These are phyloP conservation scores for Pezicula rhizophila DNA, from an alignment of 2,329 filamentous ascomycete genomes.

Conservation along the genomic window DNA sequence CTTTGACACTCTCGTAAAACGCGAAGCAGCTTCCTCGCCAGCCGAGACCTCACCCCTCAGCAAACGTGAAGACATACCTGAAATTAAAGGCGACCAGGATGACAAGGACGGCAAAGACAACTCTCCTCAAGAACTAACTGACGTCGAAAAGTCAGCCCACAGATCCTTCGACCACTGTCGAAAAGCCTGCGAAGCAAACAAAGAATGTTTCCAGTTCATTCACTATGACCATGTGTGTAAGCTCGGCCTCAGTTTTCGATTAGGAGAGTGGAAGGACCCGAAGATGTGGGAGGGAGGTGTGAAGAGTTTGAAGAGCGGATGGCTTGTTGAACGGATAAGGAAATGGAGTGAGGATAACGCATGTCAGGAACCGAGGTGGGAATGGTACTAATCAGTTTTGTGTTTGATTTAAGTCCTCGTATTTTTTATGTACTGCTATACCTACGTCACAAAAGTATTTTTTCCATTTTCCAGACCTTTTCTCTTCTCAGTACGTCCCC, in stretches of 20 bases:
- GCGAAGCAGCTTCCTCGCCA: too few species aligned
- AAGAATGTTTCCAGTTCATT: conserved; percentile 31
- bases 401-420: not conserved
- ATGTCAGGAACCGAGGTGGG: conserved; percentile 10
- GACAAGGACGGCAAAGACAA: too few species aligned
- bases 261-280: conserved; percentile 7
- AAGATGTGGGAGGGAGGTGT: not conserved
- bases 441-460: too few species aligned
- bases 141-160: conserved; percentile 39
- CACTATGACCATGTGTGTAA: conserved; percentile 18
- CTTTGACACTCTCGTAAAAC: conserved; percentile 32
- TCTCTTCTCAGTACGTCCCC: too few species aligned
- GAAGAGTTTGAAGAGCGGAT: conserved; percentile 9
- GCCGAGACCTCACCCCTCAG: too few species aligned
- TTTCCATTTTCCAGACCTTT: too few species aligned
- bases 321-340: conserved; percentile 12
- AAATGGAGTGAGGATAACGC: conserved; percentile 9
- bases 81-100: too few species aligned
- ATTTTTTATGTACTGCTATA: too few species aligned
- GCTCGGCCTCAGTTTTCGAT: conserved; percentile 6
- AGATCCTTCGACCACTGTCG: conserved; percentile 37
- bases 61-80: too few species aligned
- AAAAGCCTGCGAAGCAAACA: conserved; percentile 37
- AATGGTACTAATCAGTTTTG: not conserved
- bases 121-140: too few species aligned